Evolutionary conservation across 371 early-diverging fungal genomes (phyloP), one percentile per base, ranked within the genome.

Genomic region (Rhizopus delemar): DNA sequence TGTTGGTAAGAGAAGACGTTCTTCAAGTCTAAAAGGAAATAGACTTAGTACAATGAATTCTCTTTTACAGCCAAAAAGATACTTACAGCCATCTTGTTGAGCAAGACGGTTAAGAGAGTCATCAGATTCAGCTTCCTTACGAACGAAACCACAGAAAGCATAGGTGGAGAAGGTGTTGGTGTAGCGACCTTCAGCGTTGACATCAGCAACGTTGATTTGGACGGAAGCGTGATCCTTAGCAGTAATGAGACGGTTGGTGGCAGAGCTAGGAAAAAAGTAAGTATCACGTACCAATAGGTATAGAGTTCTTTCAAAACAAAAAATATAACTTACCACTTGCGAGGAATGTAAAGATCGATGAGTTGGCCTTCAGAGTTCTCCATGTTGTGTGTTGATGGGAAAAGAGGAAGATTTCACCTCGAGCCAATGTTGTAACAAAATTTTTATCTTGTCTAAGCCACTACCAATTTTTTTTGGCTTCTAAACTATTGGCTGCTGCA

Each of bases 91-190:
- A 81, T 94, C 93, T 69, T 87, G 71, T 76, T 93, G 90, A 68
- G 95, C 90, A 61, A 98, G 84, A 67, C 97, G 91, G 95, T 98
- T 96, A 69, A 98, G 70, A 69, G 95, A 91, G 84, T 97, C 98
- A 74, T 98, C 97, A 62, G 92, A 82, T 86, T 98, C 96, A 59
- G 92, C 93, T 61, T 84, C 80, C 70, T 88, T 73, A 73, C 99
- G 93, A 65, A 97, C 88, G 80, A 89, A 92, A 65, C 99, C 99
- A 70, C 86, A 92, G 73, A 98, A 82, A 62, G 96, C 97, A 73
- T 92, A 95, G 81, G 93, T 90, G 78, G 86, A 81, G 88, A 74
- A 87, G 72, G 81, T 68, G 66, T 90, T 91, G 64, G 86, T 90
- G 73, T 80, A 68, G 62, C 83, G 84, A 70, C 98, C 99, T 60